Conservation (phyloP, 352 stramenopile genomes). For the Globisporangium okanoganense region DNA sequence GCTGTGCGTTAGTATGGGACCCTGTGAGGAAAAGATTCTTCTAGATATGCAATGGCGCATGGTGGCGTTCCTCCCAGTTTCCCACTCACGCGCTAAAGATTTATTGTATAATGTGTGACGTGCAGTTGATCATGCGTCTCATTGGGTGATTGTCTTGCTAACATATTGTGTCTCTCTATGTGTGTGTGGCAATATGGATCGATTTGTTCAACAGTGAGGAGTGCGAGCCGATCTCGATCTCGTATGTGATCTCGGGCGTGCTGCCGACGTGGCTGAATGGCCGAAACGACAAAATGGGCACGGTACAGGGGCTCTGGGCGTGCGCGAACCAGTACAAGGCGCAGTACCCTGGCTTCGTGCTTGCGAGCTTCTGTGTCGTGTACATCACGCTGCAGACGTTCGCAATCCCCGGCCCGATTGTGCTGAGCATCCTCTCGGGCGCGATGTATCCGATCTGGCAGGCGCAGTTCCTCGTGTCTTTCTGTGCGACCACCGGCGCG, state of each 20-base stretch:
- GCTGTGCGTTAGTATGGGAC: neutral
- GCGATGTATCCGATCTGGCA: slow-evolving; percentile 83
- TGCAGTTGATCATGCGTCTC: slow-evolving; percentile 7
- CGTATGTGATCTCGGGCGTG: slow-evolving; percentile 75
- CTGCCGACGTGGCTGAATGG: slow-evolving; percentile 76
- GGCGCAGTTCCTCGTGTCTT: slow-evolving; percentile 76
- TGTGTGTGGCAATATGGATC: neutral
- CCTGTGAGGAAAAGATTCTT: neutral
- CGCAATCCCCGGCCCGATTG: slow-evolving; percentile 84
- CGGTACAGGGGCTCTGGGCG: slow-evolving; percentile 67
- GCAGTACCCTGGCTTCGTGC: slow-evolving; percentile 65
- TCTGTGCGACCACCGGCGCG: slow-evolving; percentile 77
- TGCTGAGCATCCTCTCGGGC: slow-evolving; percentile 84
- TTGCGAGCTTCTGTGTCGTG: slow-evolving; percentile 79
- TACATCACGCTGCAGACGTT: slow-evolving; percentile 88
- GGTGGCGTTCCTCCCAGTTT: neutral
- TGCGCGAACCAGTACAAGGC: slow-evolving; percentile 78
- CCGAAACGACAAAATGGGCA: slow-evolving; percentile 84
- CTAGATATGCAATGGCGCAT: neutral
- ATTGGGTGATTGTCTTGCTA: slow-evolving; percentile 1
- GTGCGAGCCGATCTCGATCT: slow-evolving; percentile 67
- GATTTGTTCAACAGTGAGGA: slow-evolving; percentile 31
- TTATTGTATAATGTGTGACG: neutral
- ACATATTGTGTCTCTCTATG: neutral
- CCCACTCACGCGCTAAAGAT: neutral